Base-by-base conservation (phyloP, 129 eudicot genomes). In the Lonicera japonica region DNA sequence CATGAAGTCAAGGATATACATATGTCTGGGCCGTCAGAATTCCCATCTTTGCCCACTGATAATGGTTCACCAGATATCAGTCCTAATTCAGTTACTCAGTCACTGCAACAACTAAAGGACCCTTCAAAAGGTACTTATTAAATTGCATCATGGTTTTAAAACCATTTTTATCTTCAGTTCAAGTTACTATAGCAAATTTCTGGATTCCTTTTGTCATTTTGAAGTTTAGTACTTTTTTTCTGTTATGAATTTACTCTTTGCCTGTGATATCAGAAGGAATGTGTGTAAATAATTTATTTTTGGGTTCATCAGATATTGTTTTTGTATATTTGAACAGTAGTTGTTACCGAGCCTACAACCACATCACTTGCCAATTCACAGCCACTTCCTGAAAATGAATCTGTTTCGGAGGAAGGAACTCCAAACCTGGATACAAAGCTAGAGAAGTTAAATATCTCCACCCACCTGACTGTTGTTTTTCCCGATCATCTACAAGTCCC, bases 401-500 rank as follows among this genome's bases (percentile, higher is more conserved):
- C 82, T 62, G 73, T 70, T 66, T 47, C 61, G 59, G 68, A 80
- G 18, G 50, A 54, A 64, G 61, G 77, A 60, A 38, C 72, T 54
- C 67, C 79, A 63, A 67, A 83, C 60, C 79, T 77, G 56, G 87
- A 77, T 45, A 56, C 19, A 52, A 61, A 61, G 76, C 68, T 68
- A 40, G 78, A 71, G 61, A 82, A 86, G 66, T 71, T 64, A 47
- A 74, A 77, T 21, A 10, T 72, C 25, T 64, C 83, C 34, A 38
- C 83, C 24, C 47, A 68, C 34, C 82, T 70, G 50, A 64, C 84
- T 65, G 95, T 83, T 69, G 78, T 78, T 69, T 78, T 87, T 43
- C 95, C 91, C 34, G 78, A 87, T 59, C 83, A 83, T 76, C 63
- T 87, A 62, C 83, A 75, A 55, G 86, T 83, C 16, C 86, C 95